These are phyloP conservation scores for Penicillium brasilianum DNA, from an alignment of 2,329 filamentous ascomycete genomes.

Conservation along the genomic window DNA sequence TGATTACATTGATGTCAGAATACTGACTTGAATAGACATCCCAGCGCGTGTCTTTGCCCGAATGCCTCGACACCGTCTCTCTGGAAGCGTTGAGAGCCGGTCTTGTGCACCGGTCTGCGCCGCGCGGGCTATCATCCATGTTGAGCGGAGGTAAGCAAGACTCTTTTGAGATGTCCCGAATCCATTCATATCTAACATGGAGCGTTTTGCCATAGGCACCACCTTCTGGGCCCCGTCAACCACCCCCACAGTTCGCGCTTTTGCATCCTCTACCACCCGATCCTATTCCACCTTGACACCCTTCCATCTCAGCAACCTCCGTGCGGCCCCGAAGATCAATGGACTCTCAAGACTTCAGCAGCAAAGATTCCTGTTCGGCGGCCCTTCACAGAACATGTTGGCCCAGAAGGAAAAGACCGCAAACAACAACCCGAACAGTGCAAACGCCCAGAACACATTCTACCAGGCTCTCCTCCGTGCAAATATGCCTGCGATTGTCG, in stretches of 20 bases:
- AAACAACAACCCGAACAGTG: constrained; percentile 87
- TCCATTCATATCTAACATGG: constrained; percentile 5
- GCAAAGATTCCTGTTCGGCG: constrained; percentile 47
- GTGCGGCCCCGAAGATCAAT: constrained; percentile 27
- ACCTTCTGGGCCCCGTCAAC: constrained; percentile 26
- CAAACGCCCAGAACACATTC: constrained; percentile 88
- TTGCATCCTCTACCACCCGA: constrained; percentile 30
- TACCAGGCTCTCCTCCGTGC: constrained; percentile 89
- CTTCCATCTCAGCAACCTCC: constrained; percentile 34
- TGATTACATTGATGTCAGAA: background rate
- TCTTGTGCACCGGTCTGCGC: constrained; percentile 25
- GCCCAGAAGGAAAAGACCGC: constrained; percentile 88
- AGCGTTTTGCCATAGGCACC: constrained; percentile 19
- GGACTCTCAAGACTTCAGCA: constrained; percentile 40
- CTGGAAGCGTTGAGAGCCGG: constrained; percentile 32
- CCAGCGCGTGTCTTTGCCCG: constrained; percentile 29
- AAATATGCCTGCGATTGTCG: constrained; percentile 89
- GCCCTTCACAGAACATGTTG: constrained; percentile 63
- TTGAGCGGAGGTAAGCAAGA: constrained; percentile 27
- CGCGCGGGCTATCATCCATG: constrained; percentile 25
- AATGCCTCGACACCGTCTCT: constrained; percentile 34
- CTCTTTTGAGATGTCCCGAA: background rate
- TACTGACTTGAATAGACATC: constrained; percentile 19
- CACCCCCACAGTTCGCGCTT: constrained; percentile 23
- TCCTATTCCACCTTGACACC: constrained; percentile 42